Base-by-base conservation (phyloP, 306 rosid species). In the Cajanus cajan region DNA sequence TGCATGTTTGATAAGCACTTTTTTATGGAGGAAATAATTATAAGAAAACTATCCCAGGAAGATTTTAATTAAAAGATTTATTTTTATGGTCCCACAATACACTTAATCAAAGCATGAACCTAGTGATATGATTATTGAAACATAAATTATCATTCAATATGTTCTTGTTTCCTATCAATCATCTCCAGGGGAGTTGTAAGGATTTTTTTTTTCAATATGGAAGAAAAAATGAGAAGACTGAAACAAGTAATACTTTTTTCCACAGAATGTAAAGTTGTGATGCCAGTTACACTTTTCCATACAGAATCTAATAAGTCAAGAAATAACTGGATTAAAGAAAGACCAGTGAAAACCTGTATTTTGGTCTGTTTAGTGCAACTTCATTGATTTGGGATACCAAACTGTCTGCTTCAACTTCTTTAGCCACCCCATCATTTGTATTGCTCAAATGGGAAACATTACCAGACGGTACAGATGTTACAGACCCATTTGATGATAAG, bases 311-410 rank as follows among this genome's bases (percentile, higher is more conserved):
- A 52, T 6, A 11, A 81, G 41, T 4, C 54, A 41, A 39, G 14
- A 41, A 45, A 22, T 21, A 76, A 19, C 45, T 10, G 50, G 21
- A 34, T 47, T 65, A 39, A 51, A 19, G 58, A 62, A 64, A 67
- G 61, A 45, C 34, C 21, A 24, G 39, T 12, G 57, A n/a, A 11
- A 16, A 89, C 93, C 90, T 89, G 86, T 85, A 89, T 83, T 83
- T 89, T 85, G 93, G 83, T 59, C 48, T 83, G 72, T 2, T 43
- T 47, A 78, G 39, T 11, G 71, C 63, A 65, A 51, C 65, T 28
- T 73, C 63, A 64, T 36, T 73, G 40, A 36, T 62, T 63, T 78
- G 79, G 31, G 82, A 21, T 13, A 45, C 45, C 24, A n/a, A 18
- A 61, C 57, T 43, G 61, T 69, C 63, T 78, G 12, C 70, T 73